Evolutionary conservation across 495 filamentous ascomycete genomes (phyloP), one percentile per base, ranked within the genome.

Genomic region (Daldinia loculata): DNA sequence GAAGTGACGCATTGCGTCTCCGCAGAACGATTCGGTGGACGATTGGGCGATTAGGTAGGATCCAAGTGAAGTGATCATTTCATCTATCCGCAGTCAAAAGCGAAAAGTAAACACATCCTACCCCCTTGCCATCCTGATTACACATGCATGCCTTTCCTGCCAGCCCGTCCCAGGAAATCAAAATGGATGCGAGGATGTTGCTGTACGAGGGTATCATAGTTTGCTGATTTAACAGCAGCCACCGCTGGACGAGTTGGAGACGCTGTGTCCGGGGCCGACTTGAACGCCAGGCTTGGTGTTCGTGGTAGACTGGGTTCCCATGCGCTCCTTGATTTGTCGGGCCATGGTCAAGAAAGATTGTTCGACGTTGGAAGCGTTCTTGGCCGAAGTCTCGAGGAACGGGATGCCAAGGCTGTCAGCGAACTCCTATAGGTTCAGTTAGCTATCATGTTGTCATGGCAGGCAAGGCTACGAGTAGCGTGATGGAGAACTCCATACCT

Each of bases 291-390:
- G 93, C 85, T 99, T 99, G 86, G 96, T 97, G 86, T 98, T 97
- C 82, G 94, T 93, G 65, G 93, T 94, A 26, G 94, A 92, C 66
- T 88, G 87, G 66, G 93, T 97, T 76, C 95, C 95, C 95, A 98
- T 98, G 72, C 96, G 90, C 84, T 99, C 96, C 88, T 99, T 99
- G 84, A 99, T 98, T 80, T 98, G 95, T 81, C 95, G 91, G 61
- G 95, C 95, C 95, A 99, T 99, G 76, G 95, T 98, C 83, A 99
- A 84, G 90, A 99, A 99, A 75, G 95, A 94, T 84, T 99, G 95
- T 83, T 99, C 95, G 76, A 99, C 95, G 79, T 99, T 99, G 77
- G 92, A 96, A 48, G 96, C 95, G 84, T 95, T 98, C 90, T 99
- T 99, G 66, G 95, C 95, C 9, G 95, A 99, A 7, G 95, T 99